Base-by-base conservation (phyloP, 352 stramenopile genomes). In the Globisporangium middletonii region DNA sequence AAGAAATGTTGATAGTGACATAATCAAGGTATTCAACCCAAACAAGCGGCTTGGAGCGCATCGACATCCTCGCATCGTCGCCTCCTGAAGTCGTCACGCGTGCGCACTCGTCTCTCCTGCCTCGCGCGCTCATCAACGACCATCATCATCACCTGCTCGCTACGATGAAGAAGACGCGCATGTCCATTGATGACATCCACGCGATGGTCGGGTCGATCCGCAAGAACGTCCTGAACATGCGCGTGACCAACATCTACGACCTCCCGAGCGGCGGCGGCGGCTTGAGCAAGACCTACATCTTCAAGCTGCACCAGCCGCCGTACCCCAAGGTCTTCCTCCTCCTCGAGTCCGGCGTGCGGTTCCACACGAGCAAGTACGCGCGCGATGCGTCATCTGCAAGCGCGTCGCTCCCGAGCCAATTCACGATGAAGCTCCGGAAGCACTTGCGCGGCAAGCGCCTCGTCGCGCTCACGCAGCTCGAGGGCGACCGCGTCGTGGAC, bases 381-480 rank as follows among this genome's bases (percentile, higher is more conserved):
- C 77, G 85, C 41, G 77, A 89, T 43, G 65, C 69, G 33, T 70
- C 71, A n/a, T 76, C 75, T 18, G 73, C 78, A 16, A 74, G 74
- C 28, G 75, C 74, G 13, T 69, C 86, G 23, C 80, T 98, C 55
- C 96, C 96, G 15, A 96, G 83, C 41, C 89, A 93, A 54, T 99
- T 99, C 69, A 96, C 89, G 41, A 98, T 98, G 88, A 99, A 99
- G 77, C 68, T 99, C 53, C 87, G 97, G 33, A 99, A 99, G 73
- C 96, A 99, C 65, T 71, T 99, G 27, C 88, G 95, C 38, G 88
- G 88, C 55, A 97, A 98, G 64, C 77, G 95, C 9, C 73, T 99
- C 30, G 92, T 98, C 60, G 78, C 86, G 41, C 75, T 99, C 3
- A 73, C 71, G 54, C 96, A 99, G 78, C 68, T 99, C 35, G 92